Base-by-base conservation (phyloP, 805 yeast genomes). In the Nakazawaea wyomingensis region DNA sequence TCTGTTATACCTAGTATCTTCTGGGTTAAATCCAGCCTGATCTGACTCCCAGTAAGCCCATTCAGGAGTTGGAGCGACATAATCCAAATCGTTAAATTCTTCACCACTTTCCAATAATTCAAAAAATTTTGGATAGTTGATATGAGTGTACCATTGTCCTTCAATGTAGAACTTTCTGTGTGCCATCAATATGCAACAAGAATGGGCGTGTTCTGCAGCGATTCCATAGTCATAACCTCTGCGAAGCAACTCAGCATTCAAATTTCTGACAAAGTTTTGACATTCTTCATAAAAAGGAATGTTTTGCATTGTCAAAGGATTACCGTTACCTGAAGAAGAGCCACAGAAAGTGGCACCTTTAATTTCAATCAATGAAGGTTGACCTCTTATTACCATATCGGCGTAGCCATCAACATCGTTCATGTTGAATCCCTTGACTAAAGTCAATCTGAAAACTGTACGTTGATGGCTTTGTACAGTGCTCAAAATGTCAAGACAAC, bases 271-370 rank as follows among this genome's bases (percentile, higher is more conserved):
- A 60, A 89, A 89, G 6, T 61, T 66, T 52, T 78, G 80, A 57
- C 96, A 91, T 60, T 89, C 97, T 49, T 87, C 95, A 57, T 89
- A 89, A 57, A 85, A 89, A 35, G 97, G 97, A 44, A 90, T 93
- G 56, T 89, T 89, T 59, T 89, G 91, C 97, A 89, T 89, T 2
- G 96, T 88, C 51, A 89, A 69, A 37, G 96, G 90, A 56, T 89
- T 87, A 27, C 93, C 90, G 59, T 86, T 85, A 36, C 82, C 87
- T 44, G 66, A 66, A 10, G 96, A 84, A 0, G 95, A 83, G 0
- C 97, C 97, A 68, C 96, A 88, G 65, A 86, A 89, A 0, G 97
- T 89, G 10, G 96, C 96, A 43, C 97, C 97, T 63, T 89, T 89
- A 47, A 89, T 83, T 62, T 89, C 97, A 46, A 89, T 84, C 53